Evolutionary conservation across 2,329 filamentous ascomycete genomes (phyloP).

Genomic region (Seiridium unicorne): DNA sequence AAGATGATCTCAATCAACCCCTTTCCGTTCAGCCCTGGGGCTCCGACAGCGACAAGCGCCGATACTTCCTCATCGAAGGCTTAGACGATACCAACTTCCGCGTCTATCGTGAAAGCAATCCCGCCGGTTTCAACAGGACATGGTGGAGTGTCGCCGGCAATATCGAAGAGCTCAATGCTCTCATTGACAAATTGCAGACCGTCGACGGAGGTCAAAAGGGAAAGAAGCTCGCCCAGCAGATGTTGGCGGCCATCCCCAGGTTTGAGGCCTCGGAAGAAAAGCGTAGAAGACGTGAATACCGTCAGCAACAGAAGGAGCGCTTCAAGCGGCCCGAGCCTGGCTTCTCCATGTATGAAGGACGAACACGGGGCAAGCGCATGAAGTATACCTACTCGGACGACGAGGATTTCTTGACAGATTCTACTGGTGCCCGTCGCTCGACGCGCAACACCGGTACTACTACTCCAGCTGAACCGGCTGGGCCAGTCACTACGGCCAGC

Average conservation of each 20-base stretch:
- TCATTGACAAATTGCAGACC: constrained; percentile 74
- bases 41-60: constrained; percentile 81
- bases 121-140: constrained; percentile 68
- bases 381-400: constrained; percentile 96
- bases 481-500: constrained; percentile 71
- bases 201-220: constrained; percentile 81
- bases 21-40: constrained; percentile 91
- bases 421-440: constrained; percentile 61
- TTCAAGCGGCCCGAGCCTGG: constrained; percentile 86
- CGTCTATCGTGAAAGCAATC: constrained; percentile 91
- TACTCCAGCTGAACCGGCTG: constrained; percentile 68
- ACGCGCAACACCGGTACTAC: constrained; percentile 71
- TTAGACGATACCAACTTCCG: constrained; percentile 92
- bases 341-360: constrained; percentile 92
- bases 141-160: constrained; percentile 93
- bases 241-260: constrained; percentile 75
- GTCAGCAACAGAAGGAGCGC: constrained; percentile 78
- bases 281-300: constrained; percentile 89
- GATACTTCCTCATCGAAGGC: constrained; percentile 92
- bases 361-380: constrained; percentile 91
- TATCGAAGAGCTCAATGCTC: constrained; percentile 77
- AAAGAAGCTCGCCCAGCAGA: constrained; percentile 73
- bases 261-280: constrained; percentile 98
- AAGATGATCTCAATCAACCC: constrained; percentile 77
- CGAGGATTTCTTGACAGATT: constrained; percentile 68